These are phyloP conservation scores for Blastobotrys illinoisensis DNA, from an alignment of 1,139 yeast genomes.

Conservation along the genomic window DNA sequence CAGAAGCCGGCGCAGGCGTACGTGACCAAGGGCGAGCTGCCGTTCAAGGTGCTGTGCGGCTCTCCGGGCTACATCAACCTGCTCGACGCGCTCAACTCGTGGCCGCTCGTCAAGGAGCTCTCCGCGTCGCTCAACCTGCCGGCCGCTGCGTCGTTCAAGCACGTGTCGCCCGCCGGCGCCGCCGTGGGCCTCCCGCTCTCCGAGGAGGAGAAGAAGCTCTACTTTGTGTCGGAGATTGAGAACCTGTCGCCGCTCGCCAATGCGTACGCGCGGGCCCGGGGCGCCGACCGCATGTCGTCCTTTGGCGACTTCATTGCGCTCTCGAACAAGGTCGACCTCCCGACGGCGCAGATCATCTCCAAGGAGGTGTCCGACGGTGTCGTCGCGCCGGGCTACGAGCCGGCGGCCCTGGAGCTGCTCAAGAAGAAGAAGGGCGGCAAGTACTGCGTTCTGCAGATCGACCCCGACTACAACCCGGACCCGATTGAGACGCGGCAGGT, in stretches of 20 bases:
- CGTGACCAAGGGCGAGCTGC: slow-evolving; percentile 79
- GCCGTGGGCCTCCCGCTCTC: slow-evolving; percentile 93
- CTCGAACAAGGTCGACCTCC: slow-evolving; percentile 90
- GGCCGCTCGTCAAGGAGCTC: slow-evolving; percentile 97
- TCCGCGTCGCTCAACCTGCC: slow-evolving; percentile 92
- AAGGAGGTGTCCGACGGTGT: slow-evolving; percentile 98
- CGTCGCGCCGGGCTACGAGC: slow-evolving; percentile 93
- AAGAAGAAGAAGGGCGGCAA: slow-evolving; percentile 94
- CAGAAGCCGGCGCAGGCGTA: slow-evolving; percentile 98
- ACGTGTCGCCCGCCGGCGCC: slow-evolving; percentile 98
- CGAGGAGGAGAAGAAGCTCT: slow-evolving; percentile 88
- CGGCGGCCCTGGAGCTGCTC: slow-evolving; percentile 84
- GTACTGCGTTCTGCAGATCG: slow-evolving; percentile 92
- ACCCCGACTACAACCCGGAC: slow-evolving; percentile 87
- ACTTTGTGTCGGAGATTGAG: slow-evolving; percentile 91
- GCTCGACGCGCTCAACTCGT: slow-evolving; percentile 92
- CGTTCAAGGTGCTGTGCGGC: slow-evolving; percentile 89
- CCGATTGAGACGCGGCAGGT: slow-evolving; percentile 86
- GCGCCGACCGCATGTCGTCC: slow-evolving; percentile 99
- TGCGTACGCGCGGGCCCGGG: slow-evolving; percentile 98
- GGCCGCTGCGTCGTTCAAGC: slow-evolving; percentile 98
- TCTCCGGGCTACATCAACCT: slow-evolving; percentile 97
- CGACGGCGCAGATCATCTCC: slow-evolving; percentile 95
- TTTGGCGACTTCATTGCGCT: slow-evolving; percentile 98
- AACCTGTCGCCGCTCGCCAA: slow-evolving; percentile 93